A percentile compares a stretch with the other conserved stretches of the same genome.
Evolutionary conservation across 495 filamentous ascomycete genomes (phyloP).

Genomic region (Penicillium odoratum): DNA sequence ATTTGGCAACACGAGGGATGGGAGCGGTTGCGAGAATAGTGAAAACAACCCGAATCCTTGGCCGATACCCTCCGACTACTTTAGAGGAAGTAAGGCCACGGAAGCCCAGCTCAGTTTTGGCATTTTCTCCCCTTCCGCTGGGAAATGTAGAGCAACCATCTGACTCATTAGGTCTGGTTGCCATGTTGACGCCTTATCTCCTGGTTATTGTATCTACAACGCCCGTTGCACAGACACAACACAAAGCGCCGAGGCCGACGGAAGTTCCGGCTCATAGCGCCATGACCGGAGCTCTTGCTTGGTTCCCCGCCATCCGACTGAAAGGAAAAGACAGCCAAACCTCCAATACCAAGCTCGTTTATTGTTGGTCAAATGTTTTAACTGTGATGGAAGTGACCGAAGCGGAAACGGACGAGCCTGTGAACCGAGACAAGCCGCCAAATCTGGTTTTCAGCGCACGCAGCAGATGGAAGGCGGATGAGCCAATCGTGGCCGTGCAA

Average conservation of each 20-base stretch:
- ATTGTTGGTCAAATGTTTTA: conserved; percentile 96
- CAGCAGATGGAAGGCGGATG: conserved; percentile 89
- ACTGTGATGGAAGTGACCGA: conserved; percentile 88
- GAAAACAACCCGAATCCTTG: conserved; percentile 86
- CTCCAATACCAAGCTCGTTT: conserved; percentile 75
- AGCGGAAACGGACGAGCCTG: conserved; percentile 59
- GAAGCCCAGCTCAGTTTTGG: conserved; percentile 94
- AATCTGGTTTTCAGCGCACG: conserved; percentile 76
- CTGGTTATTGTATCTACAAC: conserved; percentile 96
- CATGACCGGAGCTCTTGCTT: conserved; percentile 90
- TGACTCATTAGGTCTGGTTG: conserved; percentile 87
- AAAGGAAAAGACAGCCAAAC: conserved; percentile 65
- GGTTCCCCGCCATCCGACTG: conserved; percentile 94
- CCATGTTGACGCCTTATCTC: conserved; percentile 93
- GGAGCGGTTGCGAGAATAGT: conserved; percentile 82
- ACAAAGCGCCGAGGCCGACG: conserved; percentile 86
- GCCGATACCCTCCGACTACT: conserved; percentile 74
- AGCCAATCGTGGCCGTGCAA: conserved; percentile 94
- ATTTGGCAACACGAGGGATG: conserved; percentile 87
- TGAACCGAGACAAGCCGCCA: conserved; percentile 66
- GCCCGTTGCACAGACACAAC: conserved; percentile 91
- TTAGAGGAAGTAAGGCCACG: conserved; percentile 60
- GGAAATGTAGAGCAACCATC: conserved; percentile 89
- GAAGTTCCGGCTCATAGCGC: conserved; percentile 86
- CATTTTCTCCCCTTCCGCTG: conserved; percentile 85